These are phyloP conservation scores for Stipa capillata DNA, from an alignment of 176 grass and related monocot species.

Conservation along the genomic window DNA sequence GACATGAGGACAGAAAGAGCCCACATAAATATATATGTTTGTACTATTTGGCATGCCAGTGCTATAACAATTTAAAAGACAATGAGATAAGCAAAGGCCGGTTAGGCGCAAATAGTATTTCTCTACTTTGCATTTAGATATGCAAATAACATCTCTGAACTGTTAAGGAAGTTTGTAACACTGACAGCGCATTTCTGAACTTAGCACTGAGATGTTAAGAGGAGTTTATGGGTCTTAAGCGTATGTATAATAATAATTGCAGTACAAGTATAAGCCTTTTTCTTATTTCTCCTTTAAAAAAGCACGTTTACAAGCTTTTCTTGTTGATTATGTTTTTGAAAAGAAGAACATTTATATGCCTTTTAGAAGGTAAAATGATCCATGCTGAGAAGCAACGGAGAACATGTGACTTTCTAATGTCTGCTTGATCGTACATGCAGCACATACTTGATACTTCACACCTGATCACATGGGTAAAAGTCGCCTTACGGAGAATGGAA, in stretches of 20 bases:
- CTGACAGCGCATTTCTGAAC: background rate
- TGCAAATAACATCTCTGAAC: background rate
- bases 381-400: background rate
- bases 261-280: background rate
- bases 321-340: background rate
- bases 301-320: background rate
- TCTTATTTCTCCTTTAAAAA: background rate
- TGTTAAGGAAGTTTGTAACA: background rate
- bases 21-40: background rate
- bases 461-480: background rate
- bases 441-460: background rate
- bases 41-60: background rate
- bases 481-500: background rate
- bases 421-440: background rate
- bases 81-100: background rate
- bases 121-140: background rate
- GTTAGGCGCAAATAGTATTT: background rate
- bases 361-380: background rate
- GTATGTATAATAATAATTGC: background rate
- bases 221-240: background rate
- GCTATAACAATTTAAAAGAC: background rate
- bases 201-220: background rate
- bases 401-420: background rate
- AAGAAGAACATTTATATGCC: background rate
- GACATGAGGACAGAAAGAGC: background rate